A percentile compares a stretch with the other conserved stretches of the same genome.
Evolutionary conservation across 768 basidiomycete genomes (phyloP).

Genomic region (Mycena epipterygia): DNA sequence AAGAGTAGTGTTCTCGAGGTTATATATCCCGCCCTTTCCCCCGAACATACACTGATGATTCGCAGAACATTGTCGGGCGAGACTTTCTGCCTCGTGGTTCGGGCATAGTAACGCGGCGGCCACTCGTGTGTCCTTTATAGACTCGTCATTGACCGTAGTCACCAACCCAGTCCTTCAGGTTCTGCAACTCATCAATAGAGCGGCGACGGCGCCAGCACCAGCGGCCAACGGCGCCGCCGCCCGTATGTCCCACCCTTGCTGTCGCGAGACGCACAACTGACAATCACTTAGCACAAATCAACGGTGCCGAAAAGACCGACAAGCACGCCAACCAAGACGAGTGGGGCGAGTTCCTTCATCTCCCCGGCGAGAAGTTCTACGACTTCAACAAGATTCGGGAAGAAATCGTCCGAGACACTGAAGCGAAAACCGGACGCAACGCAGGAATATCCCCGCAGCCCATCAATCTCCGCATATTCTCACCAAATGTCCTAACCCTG

Average conservation of each 20-base stretch:
- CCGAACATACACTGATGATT: slow-evolving; percentile 19
- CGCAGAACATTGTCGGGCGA: slow-evolving; percentile 95
- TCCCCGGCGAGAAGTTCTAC: slow-evolving; percentile 97
- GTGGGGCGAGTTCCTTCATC: slow-evolving; percentile 99
- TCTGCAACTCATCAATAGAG: slow-evolving; percentile 94
- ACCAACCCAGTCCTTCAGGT: slow-evolving; percentile 61
- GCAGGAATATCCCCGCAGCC: slow-evolving; percentile 97
- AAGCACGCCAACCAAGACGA: slow-evolving; percentile 91
- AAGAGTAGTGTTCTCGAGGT: slow-evolving; percentile 96
- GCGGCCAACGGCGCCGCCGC: slow-evolving; percentile 45
- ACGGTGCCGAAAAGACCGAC: slow-evolving; percentile 68
- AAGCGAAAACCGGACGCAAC: slow-evolving; percentile 98
- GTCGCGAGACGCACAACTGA: slow-evolving; percentile 20
- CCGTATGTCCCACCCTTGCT: slow-evolving; percentile 45
- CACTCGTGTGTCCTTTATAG: slow-evolving; percentile 72
- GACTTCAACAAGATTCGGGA: slow-evolving; percentile 98
- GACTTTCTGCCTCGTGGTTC: slow-evolving; percentile 99
- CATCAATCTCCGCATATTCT: slow-evolving; percentile 98
- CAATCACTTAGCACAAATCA: slow-evolving; percentile 55
- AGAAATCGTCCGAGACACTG: slow-evolving; percentile 97
- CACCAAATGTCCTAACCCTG: slow-evolving; percentile 96
- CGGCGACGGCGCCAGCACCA: slow-evolving; percentile 57
- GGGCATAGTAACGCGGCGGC: slow-evolving; percentile 97
- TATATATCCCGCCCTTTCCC: background rate
- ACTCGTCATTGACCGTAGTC: background rate